A percentile compares a stretch with the other conserved stretches of the same genome.
Evolutionary conservation across 306 rosid species (phyloP).

Genomic region (Inga laurina): DNA sequence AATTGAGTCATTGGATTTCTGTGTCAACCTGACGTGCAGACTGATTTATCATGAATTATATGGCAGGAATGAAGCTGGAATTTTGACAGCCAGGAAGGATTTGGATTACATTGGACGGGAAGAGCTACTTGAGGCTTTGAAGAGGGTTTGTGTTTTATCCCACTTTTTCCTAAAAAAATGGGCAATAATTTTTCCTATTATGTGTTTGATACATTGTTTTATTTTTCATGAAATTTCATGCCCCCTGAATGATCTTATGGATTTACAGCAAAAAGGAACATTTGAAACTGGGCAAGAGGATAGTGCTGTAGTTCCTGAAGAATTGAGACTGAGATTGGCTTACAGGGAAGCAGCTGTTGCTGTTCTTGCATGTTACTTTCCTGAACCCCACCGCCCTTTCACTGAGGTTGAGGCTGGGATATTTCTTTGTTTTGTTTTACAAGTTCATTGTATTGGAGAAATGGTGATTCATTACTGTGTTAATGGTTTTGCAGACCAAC

Average conservation of each 20-base stretch:
- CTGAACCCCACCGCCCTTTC: conserved; percentile 78
- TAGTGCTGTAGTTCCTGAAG: conserved; percentile 88
- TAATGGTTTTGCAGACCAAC: conserved; percentile 75
- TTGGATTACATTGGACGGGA: conserved; percentile 84
- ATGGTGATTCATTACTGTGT: conserved; percentile 29
- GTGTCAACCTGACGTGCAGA: conserved; percentile 22
- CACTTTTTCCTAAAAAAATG: conserved; percentile 16
- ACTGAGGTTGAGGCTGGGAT: conserved; percentile 50
- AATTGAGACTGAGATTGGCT: conserved; percentile 80
- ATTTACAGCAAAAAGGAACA: conserved; percentile 95
- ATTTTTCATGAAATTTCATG: not conserved
- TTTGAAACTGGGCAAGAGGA: conserved; percentile 99
- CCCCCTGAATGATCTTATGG: conserved; percentile 32
- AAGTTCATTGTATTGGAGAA: conserved; percentile 21
- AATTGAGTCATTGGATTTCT: conserved; percentile 21
- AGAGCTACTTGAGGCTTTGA: conserved; percentile 92
- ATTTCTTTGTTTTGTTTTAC: conserved; percentile 23
- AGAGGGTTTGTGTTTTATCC: conserved; percentile 68
- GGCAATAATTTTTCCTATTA: conserved; percentile 31
- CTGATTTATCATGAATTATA: conserved; percentile 39
- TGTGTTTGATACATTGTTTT: not conserved
- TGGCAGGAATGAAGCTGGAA: conserved; percentile 98
- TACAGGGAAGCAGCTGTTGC: conserved; percentile 99
- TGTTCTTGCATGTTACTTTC: conserved; percentile 87
- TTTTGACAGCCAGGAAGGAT: conserved; percentile 98